phyloP scores from a whole-genome alignment of 2,329 filamentous ascomycete species.

The Cercospora zeae-maydis region DNA sequence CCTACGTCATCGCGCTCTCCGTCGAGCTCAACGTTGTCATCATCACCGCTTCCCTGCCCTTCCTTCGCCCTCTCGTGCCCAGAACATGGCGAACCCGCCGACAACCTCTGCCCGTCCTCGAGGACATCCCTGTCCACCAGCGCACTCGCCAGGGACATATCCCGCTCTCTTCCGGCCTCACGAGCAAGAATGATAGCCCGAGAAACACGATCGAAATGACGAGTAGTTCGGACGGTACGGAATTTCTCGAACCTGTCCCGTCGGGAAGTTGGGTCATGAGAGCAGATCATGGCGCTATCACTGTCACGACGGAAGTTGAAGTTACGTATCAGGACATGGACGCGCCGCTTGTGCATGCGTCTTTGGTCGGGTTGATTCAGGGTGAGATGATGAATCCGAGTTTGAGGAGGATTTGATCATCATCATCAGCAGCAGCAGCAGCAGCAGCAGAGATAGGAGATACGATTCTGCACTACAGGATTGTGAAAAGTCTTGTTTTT shows the following conservation, averaged over 20 bases:
- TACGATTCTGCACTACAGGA: too few species aligned
- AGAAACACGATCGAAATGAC: conserved; percentile 4
- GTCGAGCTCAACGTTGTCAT: conserved; percentile 38
- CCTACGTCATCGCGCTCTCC: conserved; percentile 30
- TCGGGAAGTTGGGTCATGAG: not conserved
- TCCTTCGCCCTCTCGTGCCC: conserved; percentile 25
- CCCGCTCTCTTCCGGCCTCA: conserved; percentile 4
- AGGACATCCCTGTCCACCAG: not conserved
- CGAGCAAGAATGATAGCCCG: conserved; percentile 16
- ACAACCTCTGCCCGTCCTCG: not conserved
- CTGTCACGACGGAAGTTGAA: conserved; percentile 20
- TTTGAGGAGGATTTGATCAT: not conserved
- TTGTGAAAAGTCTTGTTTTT: too few species aligned
- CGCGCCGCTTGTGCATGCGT: conserved; percentile 30
- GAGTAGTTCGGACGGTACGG: not conserved
- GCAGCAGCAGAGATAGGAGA: too few species aligned
- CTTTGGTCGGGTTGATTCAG: conserved; percentile 31
- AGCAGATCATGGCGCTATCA: conserved; percentile 8
- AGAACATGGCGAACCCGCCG: not conserved
- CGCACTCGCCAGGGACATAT: conserved; percentile 13
- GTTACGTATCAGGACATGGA: conserved; percentile 21
- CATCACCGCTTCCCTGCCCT: conserved; percentile 31
- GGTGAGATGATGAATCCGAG: conserved; percentile 16
- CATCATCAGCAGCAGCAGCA: too few species aligned
- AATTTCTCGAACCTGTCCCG: not conserved